Evolutionary conservation across 2,329 filamentous ascomycete genomes (phyloP).

Genomic region (Hysterium pulicare): DNA sequence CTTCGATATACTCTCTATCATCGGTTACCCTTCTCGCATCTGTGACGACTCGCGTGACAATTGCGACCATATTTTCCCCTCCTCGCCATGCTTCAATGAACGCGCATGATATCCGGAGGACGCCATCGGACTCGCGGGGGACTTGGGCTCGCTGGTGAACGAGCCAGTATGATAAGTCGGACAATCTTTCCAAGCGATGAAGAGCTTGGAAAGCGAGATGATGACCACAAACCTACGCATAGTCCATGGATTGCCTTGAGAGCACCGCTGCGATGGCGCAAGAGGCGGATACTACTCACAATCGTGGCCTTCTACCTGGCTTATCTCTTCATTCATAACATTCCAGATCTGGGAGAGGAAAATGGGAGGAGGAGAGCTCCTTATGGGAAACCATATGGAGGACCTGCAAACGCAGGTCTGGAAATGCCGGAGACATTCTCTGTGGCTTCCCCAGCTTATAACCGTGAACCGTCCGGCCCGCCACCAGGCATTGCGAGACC

Average conservation of each 20-base stretch:
- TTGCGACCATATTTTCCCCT: not conserved
- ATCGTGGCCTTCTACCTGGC: slow-evolving; percentile 47
- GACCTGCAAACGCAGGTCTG: too few species aligned
- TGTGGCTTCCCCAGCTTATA: not conserved
- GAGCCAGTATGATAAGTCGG: slow-evolving; percentile 35
- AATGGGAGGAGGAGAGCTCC: slow-evolving; percentile 17
- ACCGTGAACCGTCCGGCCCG: slow-evolving; percentile 22
- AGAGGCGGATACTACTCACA: slow-evolving; percentile 46
- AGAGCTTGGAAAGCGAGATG: slow-evolving; percentile 64
- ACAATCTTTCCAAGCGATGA: slow-evolving; percentile 53
- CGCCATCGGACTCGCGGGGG: slow-evolving; percentile 21
- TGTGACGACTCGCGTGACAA: not conserved
- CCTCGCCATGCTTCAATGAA: slow-evolving; percentile 22
- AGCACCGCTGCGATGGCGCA: slow-evolving; percentile 41
- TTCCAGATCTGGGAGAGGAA: slow-evolving; percentile 41
- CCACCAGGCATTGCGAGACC: slow-evolving; percentile 22
- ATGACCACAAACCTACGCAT: slow-evolving; percentile 51
- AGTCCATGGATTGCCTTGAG: slow-evolving; percentile 24
- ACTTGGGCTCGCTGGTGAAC: slow-evolving; percentile 23
- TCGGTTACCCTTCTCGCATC: not conserved
- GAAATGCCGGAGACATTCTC: not conserved
- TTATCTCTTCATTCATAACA: slow-evolving; percentile 64
- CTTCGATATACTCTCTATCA: not conserved
- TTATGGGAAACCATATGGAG: too few species aligned
- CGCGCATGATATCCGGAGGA: slow-evolving; percentile 22